Percentiles rank a stretch among this genome's conserved stretches.
Conservation (phyloP, 2,329 filamentous ascomycete species). For the Colletotrichum sp. region DNA sequence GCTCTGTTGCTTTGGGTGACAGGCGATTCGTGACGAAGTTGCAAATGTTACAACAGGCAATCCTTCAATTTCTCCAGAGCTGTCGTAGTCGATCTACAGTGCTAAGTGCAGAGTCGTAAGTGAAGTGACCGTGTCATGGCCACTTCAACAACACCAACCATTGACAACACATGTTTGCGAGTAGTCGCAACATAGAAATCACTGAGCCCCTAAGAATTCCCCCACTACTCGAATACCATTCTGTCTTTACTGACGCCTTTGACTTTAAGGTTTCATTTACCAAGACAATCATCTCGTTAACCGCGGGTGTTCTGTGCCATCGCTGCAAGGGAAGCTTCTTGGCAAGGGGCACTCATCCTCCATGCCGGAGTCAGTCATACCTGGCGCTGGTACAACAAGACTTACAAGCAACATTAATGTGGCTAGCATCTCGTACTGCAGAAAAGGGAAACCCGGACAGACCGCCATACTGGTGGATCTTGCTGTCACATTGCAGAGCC, state of each 20-base stretch:
- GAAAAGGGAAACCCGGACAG: background rate
- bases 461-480: background rate
- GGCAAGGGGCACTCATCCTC: background rate
- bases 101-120: background rate
- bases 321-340: background rate
- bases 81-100: background rate
- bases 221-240: background rate
- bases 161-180: background rate
- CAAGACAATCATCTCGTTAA: background rate
- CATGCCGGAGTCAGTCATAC: background rate
- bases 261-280: background rate
- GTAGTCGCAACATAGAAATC: background rate
- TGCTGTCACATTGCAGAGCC: background rate
- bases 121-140: background rate
- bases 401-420: background rate
- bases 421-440: background rate
- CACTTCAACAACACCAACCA: background rate
- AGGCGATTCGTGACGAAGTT: background rate
- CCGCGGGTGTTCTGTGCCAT: background rate
- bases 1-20: background rate
- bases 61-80: background rate
- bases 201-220: background rate
- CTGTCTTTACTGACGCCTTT: background rate
- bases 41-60: background rate
- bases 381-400: background rate